These are phyloP conservation scores for Phytophthora pisi DNA, from an alignment of 352 stramenopile genomes.

Conservation along the genomic window DNA sequence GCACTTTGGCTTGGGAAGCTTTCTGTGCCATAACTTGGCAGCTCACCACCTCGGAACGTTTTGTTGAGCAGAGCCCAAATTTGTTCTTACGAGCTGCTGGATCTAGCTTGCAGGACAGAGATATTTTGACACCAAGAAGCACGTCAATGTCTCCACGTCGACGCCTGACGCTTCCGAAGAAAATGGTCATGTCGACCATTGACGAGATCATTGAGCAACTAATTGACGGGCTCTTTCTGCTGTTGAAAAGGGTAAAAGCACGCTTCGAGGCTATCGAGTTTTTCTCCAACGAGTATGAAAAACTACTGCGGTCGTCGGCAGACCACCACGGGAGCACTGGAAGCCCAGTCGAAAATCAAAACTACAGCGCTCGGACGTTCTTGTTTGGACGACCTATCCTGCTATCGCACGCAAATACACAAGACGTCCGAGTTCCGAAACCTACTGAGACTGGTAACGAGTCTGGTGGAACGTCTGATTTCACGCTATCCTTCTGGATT, in stretches of 20 bases:
- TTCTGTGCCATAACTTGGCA: slow-evolving; percentile 44
- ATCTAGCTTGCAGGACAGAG: slow-evolving; percentile 24
- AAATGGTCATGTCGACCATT: slow-evolving; percentile 41
- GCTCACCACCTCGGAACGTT: slow-evolving; percentile 31
- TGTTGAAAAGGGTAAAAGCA: slow-evolving; percentile 30
- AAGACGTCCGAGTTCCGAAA: slow-evolving; percentile 14
- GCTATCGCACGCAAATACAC: slow-evolving; percentile 15
- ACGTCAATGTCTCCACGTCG: slow-evolving; percentile 52
- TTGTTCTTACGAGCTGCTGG: slow-evolving; percentile 20
- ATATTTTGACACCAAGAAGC: slow-evolving; percentile 24
- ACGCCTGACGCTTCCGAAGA: slow-evolving; percentile 51
- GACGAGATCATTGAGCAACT: slow-evolving; percentile 51
- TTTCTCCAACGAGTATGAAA: slow-evolving; percentile 12
- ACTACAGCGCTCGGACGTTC: slow-evolving; percentile 15
- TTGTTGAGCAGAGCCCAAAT: slow-evolving; percentile 12
- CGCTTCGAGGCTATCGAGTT: slow-evolving; percentile 17
- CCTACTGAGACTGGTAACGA: neutral
- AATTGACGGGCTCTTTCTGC: slow-evolving; percentile 41
- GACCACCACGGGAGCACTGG: neutral
- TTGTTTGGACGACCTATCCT: slow-evolving; percentile 29
- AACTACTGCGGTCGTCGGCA: neutral
- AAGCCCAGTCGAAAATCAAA: neutral
- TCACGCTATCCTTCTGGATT: slow-evolving; percentile 32
- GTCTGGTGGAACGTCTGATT: neutral
- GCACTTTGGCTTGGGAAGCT: slow-evolving; percentile 38